A percentile compares a stretch with the other conserved stretches of the same genome.
Evolutionary conservation across 345 rosid species (phyloP).

Genomic region (Rubroshorea leprosula): DNA sequence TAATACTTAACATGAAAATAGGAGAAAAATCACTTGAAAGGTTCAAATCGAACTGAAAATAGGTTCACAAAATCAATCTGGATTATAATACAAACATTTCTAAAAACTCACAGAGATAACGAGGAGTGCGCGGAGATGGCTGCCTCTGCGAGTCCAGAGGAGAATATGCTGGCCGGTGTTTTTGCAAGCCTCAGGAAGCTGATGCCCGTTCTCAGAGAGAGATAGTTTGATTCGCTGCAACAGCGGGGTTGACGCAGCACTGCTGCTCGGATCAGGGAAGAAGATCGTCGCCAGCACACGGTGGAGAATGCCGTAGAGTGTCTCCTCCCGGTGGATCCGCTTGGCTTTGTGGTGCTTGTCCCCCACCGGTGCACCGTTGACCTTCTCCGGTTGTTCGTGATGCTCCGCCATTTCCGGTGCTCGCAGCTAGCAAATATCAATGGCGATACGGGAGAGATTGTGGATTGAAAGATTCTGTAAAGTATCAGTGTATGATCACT

Average conservation of each 20-base stretch:
- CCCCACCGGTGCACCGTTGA: constrained; percentile 15
- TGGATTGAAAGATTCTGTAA: no score
- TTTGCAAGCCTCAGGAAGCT: constrained; percentile 46
- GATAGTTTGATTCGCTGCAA: constrained; percentile 46
- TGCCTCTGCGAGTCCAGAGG: constrained; percentile 72
- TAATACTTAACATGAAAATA: no score
- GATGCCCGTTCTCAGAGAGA: constrained; percentile 41
- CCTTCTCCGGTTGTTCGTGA: neutral
- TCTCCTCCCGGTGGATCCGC: constrained; percentile 9
- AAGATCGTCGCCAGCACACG: constrained; percentile 39
- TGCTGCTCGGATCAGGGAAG: constrained; percentile 34
- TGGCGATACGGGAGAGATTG: no score
- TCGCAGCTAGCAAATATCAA: no score
- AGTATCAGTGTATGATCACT: no score
- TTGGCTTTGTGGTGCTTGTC: neutral
- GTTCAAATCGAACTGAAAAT: neutral
- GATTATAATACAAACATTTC: neutral
- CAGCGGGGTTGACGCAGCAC: constrained; percentile 33
- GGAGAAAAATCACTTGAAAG: no score
- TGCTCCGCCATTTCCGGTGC: neutral
- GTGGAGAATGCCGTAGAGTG: constrained; percentile 44
- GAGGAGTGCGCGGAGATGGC: constrained; percentile 72
- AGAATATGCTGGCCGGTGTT: constrained; percentile 43
- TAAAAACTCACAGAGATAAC: constrained; percentile 60
- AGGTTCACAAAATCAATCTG: neutral